Base-by-base conservation (phyloP, 257 asterid species). In the Rubia yunnanensis region DNA sequence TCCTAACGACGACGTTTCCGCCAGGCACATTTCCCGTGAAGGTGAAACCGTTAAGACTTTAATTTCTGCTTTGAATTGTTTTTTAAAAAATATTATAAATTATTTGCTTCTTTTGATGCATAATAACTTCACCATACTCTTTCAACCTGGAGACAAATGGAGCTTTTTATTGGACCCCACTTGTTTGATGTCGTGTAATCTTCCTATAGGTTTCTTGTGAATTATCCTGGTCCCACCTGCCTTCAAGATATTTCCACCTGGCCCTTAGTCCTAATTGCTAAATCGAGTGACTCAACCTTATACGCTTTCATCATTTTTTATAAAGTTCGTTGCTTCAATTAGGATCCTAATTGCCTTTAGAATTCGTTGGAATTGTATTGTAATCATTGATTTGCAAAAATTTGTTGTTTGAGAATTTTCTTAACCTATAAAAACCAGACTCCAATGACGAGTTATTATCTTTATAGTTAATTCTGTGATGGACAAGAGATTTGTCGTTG, bases 1-100 rank as follows among this genome's bases (percentile, higher is more conserved):
- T 94, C 54, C 83, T 94, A 63, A 94, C 96, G 84, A 85, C 97
- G 72, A 90, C 90, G 86, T 94, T 94, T 67, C 97, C 96, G 10
- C 55, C 83, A 0, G 94, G 89, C 65, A 84, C 97, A 7, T 94
- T 94, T 70, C 99, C 99, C 32, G 94, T 94, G 10, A 94, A 94
- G 99, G 99, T 49, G 53, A 30, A 57, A 62, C 69, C 48, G 64
- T 70, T 63, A 52, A 53, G 41, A 17, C 5, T 18, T 52, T 5
- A 10, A n/a, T 53, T 69, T 76, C 71, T 76, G 76, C 72, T 74
- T 31, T 30, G 7, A 59, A 5, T 59, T 30, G 4, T 2, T 7
- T 59, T 57, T 55, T 57, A n/a, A n/a, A 55, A 8, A 34, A 48
- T 72, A 31, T 9, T 57, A 73, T 74, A 38, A 39, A 18, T 49